Evolutionary conservation across 768 basidiomycete species (phyloP).

Genomic region (Exsudoporus frostii): DNA sequence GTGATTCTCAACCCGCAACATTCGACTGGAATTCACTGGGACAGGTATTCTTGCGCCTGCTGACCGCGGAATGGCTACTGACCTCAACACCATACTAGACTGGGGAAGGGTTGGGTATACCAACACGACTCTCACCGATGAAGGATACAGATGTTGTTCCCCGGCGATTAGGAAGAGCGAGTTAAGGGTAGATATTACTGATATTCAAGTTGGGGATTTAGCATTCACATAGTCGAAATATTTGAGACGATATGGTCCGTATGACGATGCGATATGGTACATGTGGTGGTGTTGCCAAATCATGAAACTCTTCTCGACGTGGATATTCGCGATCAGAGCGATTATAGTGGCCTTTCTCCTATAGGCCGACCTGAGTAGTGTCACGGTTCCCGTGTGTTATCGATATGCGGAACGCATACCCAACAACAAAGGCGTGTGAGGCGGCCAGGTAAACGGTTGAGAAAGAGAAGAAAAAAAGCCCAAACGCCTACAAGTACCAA

Average conservation of each 20-base stretch:
- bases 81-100: conserved; percentile 18
- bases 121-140: conserved; percentile 63
- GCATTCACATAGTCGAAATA: not conserved
- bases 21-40: conserved; percentile 46
- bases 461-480: conserved; percentile 5
- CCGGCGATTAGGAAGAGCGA: conserved; percentile 34
- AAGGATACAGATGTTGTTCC: conserved; percentile 54
- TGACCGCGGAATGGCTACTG: not conserved
- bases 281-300: conserved; percentile 55
- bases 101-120: conserved; percentile 54
- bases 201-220: not conserved
- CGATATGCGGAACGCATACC: conserved; percentile 61
- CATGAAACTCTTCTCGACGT: conserved; percentile 89
- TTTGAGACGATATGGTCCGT: not conserved
- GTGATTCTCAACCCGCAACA: conserved; percentile 36
- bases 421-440: conserved; percentile 44
- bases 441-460: conserved; percentile 43
- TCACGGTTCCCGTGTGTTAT: conserved; percentile 44
- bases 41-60: conserved; percentile 30
- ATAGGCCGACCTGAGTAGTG: conserved; percentile 44
- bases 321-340: conserved; percentile 67
- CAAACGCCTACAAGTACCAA: not conserved
- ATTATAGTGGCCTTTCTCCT: conserved; percentile 69
- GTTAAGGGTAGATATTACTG: conserved; percentile 16
- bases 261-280: not conserved